These are phyloP conservation scores for Metschnikowia continentalis DNA, from an alignment of 805 yeast species.

Conservation along the genomic window DNA sequence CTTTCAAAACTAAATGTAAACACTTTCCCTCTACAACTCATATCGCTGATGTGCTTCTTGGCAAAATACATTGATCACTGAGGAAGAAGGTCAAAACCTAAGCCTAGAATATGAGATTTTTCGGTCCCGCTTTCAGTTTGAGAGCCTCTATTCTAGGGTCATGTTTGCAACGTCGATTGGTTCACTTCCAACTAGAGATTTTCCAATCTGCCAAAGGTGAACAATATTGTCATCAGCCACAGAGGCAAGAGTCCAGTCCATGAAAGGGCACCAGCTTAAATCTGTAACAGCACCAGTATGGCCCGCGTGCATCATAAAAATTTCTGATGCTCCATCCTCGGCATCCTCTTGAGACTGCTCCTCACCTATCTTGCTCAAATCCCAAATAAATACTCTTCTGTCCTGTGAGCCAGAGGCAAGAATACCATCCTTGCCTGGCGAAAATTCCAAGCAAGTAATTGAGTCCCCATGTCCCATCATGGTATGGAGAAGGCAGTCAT, in stretches of 20 bases:
- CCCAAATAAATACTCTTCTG: conserved; percentile 79
- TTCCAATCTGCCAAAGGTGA: conserved; percentile 52
- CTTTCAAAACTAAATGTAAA: neutral
- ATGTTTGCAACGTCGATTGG: conserved; percentile 13
- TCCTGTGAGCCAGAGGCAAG: conserved; percentile 76
- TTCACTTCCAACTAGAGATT: conserved; percentile 23
- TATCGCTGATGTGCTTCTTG: neutral
- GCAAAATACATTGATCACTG: neutral
- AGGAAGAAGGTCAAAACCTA: neutral
- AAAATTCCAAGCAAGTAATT: conserved; percentile 71
- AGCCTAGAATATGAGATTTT: neutral
- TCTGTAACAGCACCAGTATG: conserved; percentile 77
- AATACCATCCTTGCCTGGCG: conserved; percentile 72
- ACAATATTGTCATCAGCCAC: conserved; percentile 59
- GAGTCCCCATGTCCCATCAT: conserved; percentile 79
- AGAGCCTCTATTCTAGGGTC: conserved; percentile 22
- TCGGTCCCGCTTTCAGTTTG: neutral
- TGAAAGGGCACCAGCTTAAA: conserved; percentile 62
- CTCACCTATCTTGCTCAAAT: conserved; percentile 70
- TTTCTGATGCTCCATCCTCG: conserved; percentile 86
- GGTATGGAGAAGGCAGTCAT: conserved; percentile 49
- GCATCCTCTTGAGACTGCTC: conserved; percentile 85
- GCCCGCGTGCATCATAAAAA: conserved; percentile 90
- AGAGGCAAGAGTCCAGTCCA: conserved; percentile 75
- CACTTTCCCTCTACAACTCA: neutral